Conservation (phyloP, 2,329 filamentous ascomycete genomes). For the Aspergillus floridensis region DNA sequence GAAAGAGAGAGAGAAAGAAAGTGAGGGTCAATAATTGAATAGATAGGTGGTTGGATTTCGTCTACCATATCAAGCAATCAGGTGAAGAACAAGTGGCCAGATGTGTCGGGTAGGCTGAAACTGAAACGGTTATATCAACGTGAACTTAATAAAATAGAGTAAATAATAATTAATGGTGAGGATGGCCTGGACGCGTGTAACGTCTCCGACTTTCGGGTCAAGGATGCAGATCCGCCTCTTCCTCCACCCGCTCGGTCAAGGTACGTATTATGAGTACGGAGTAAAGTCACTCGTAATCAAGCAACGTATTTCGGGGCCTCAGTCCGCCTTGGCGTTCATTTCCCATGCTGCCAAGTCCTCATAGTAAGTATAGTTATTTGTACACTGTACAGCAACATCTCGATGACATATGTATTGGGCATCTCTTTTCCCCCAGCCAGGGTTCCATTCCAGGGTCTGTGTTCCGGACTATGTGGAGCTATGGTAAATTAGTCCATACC, state of each 20-base stretch:
- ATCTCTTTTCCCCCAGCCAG: not conserved
- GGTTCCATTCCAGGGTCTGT: constrained; percentile 2
- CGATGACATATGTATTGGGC: not conserved
- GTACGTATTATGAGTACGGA: too few species aligned
- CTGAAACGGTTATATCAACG: not conserved
- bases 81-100: not conserved
- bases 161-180: not conserved
- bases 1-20: too few species aligned
- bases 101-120: not conserved
- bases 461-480: not conserved
- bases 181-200: constrained; percentile 3
- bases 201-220: not conserved
- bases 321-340: not conserved
- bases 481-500: not conserved
- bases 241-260: not conserved
- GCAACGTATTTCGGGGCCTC: not conserved
- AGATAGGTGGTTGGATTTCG: not conserved
- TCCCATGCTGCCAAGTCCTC: too few species aligned
- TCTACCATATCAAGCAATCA: not conserved
- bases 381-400: not conserved
- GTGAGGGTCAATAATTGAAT: too few species aligned
- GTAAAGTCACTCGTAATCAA: not conserved
- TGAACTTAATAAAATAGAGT: not conserved
- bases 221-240: not conserved
- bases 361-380: too few species aligned